Base-by-base conservation (phyloP, 129 eudicot species). In the Scalesia atractyloides region DNA sequence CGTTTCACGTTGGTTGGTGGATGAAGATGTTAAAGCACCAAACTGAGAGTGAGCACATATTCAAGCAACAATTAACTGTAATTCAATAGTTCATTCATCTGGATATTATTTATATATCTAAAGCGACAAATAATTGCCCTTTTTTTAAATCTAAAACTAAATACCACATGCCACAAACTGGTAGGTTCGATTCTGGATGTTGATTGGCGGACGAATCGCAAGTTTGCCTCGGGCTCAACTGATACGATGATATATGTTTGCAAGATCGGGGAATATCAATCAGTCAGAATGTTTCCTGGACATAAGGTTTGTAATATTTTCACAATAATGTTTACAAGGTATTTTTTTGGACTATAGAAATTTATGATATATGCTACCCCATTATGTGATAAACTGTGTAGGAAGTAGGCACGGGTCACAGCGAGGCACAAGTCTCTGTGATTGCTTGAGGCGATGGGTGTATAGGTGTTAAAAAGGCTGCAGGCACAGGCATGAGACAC, bases 181-280 rank as follows among this genome's bases (percentile, higher is more conserved):
- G 49, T 71, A 88, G 95, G 86, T 80, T 82, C 84, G 30, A 64
- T 69, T 15, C 78, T 88, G 74, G 90, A 81, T 73, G 81, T 82
- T 83, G 90, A 85, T 78, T 85, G 95, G 95, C 76, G 80, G 63
- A 79, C 79, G 73, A 73, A 88, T 76, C 18, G 10, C 68, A 77
- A 90, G 1, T 88, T 88, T 75, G 90, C 95, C 11, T 72, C 84
- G 20, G 59, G 92, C 70, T 83, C 95, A 9, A 60, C 34, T 30
- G 86, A 88, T 72, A 47, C 54, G 9, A 69, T 52, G 86, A 83
- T 88, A 16, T 61, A 83, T 76, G 91, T 88, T 46, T 85, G 85
- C 82, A 81, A 81, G 66, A 54, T 88, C 54, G 85, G 91, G 14
- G 80, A 66, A 57, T 36, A 12, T 10, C 44, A 34, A 5, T 88